Conservation (phyloP, 257 asterid species). For the Nicotiana tomentosiformis region DNA sequence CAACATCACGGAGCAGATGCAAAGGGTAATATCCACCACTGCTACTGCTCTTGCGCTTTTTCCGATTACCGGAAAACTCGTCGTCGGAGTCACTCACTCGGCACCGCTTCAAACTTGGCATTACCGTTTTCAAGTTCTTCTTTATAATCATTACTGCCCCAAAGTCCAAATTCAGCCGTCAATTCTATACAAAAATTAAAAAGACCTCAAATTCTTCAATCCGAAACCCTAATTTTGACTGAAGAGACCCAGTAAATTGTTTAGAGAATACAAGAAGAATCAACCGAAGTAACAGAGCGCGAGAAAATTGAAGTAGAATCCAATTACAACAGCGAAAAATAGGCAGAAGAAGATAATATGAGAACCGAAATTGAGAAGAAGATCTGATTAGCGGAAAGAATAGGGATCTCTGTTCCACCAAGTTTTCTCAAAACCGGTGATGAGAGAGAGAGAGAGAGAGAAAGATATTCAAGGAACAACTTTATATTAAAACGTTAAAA, state of each 20-base stretch:
- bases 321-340: neutral
- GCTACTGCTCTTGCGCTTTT: conserved; percentile 47
- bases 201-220: conserved; percentile 5
- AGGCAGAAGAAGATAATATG: neutral
- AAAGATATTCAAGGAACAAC: conserved; percentile 14
- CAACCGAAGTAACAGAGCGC: neutral
- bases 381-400: conserved; percentile 26
- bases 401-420: conserved; percentile 71
- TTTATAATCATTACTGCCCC: conserved; percentile 65
- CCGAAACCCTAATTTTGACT: conserved; percentile 23
- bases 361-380: neutral
- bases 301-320: neutral
- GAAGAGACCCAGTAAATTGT: neutral
- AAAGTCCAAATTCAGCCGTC: conserved; percentile 9
- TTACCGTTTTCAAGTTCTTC: conserved; percentile 87
- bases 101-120: conserved; percentile 90
- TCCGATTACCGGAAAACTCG: conserved; percentile 47
- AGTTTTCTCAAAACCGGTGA: conserved; percentile 29
- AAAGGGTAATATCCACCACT: conserved; percentile 48
- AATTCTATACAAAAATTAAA: conserved; percentile 33
- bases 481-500: neutral
- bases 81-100: conserved; percentile 65
- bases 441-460: conserved; percentile 41
- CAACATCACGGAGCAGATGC: conserved; percentile 67
- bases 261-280: neutral